Conservation (phyloP, 2,329 filamentous ascomycete genomes). For the Colletotrichum chrysophilum region DNA sequence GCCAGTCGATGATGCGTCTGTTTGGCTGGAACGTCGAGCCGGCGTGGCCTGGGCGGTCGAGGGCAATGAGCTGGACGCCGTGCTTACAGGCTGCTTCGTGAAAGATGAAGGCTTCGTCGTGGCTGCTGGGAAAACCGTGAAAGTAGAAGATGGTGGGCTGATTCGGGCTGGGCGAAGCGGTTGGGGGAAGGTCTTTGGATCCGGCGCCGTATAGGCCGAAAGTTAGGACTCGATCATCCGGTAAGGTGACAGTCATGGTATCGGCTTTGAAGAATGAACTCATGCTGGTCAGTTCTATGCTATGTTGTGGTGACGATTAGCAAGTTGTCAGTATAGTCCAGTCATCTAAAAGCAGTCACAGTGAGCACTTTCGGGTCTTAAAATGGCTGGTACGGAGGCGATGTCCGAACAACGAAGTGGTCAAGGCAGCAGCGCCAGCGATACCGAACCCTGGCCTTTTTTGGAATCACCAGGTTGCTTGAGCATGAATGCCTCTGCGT, state of each 20-base stretch:
- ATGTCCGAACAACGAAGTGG: not conserved
- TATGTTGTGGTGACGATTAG: not conserved
- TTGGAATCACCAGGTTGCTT: not conserved
- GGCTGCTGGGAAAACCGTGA: constrained; percentile 46
- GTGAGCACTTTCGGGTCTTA: not conserved
- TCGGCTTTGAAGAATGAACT: not conserved
- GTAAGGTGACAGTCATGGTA: not conserved
- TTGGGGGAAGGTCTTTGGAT: not conserved
- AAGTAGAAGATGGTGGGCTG: constrained; percentile 29
- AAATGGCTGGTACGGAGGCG: not conserved
- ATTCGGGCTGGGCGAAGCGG: not conserved
- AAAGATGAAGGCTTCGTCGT: constrained; percentile 36
- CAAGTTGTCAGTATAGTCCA: not conserved
- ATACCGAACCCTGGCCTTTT: not conserved
- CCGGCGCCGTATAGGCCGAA: not conserved
- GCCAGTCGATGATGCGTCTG: constrained; percentile 35
- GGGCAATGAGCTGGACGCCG: constrained; percentile 37
- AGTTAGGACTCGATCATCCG: not conserved
- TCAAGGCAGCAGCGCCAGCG: not conserved
- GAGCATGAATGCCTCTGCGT: not conserved
- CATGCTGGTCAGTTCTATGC: not conserved
- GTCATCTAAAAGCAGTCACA: not conserved
- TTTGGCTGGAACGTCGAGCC: constrained; percentile 38
- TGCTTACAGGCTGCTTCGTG: constrained; percentile 28
- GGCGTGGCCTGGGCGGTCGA: constrained; percentile 47